phyloP scores from a whole-genome alignment of 2,329 filamentous ascomycete species.

The Alternaria ethzedia region DNA sequence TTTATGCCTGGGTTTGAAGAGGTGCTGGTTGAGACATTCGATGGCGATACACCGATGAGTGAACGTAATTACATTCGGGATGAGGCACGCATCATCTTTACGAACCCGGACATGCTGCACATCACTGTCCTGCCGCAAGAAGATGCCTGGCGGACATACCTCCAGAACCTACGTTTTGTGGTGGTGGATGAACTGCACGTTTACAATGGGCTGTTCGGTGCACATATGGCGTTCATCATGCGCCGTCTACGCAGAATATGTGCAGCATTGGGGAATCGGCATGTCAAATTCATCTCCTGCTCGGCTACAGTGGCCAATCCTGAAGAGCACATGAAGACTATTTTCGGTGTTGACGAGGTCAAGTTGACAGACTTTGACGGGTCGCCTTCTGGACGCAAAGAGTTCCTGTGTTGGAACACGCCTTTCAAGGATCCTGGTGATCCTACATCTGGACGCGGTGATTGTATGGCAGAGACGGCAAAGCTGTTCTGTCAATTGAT shows the following conservation, averaged over 20 bases:
- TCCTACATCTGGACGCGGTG: conserved; percentile 83
- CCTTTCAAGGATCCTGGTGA: conserved; percentile 90
- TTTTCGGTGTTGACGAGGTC: conserved; percentile 88
- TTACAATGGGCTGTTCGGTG: conserved; percentile 93
- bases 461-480: conserved; percentile 83
- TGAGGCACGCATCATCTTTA: conserved; percentile 91
- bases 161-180: conserved; percentile 89
- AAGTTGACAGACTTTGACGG: conserved; percentile 88
- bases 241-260: conserved; percentile 85
- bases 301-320: conserved; percentile 97
- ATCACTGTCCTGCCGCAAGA: conserved; percentile 93
- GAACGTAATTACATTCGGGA: conserved; percentile 83
- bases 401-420: conserved; percentile 98
- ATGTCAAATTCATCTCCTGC: conserved; percentile 90
- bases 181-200: conserved; percentile 89
- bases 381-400: conserved; percentile 88
- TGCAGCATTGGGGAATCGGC: conserved; percentile 83
- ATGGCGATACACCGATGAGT: conserved; percentile 88
- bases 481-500: conserved; percentile 90
- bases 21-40: conserved; percentile 87
- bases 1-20: conserved; percentile 81
- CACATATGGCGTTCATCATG: conserved; percentile 95
- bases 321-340: conserved; percentile 85
- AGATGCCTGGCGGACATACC: conserved; percentile 82
- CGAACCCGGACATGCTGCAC: conserved; percentile 97